Percentiles rank a stretch among this genome's conserved stretches.
These are phyloP conservation scores for Pleurotus sapidus DNA, from an alignment of 768 basidiomycete species.

Conservation along the genomic window DNA sequence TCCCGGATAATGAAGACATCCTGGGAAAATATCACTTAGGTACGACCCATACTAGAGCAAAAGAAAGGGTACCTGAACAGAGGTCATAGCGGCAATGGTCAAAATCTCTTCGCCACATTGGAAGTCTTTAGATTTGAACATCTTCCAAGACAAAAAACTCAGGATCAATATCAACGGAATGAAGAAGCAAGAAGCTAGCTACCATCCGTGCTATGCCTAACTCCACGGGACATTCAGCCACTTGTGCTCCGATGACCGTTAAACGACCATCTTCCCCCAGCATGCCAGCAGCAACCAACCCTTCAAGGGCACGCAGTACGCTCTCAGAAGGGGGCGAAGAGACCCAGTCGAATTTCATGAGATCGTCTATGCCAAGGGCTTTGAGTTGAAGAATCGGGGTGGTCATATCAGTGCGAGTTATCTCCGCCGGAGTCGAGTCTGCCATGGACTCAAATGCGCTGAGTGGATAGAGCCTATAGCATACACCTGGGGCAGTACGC, in stretches of 20 bases:
- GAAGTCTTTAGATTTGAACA: conserved; percentile 83
- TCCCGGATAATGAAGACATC: conserved; percentile 90
- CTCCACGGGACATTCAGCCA: conserved; percentile 94
- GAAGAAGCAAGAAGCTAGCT: not conserved
- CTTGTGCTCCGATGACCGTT: conserved; percentile 75
- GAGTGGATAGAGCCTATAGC: conserved; percentile 86
- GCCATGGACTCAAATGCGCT: conserved; percentile 59
- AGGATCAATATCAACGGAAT: not conserved
- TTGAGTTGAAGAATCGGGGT: conserved; percentile 93
- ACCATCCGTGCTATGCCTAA: conserved; percentile 95
- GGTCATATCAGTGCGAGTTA: conserved; percentile 87
- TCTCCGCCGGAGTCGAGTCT: conserved; percentile 79
- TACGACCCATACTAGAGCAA: too few relatives aligned
- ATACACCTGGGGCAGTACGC: conserved; percentile 87
- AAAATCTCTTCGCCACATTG: conserved; percentile 94
- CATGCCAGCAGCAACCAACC: conserved; percentile 77
- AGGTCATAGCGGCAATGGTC: conserved; percentile 94
- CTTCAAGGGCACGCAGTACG: conserved; percentile 83
- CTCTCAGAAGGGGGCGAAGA: conserved; percentile 84
- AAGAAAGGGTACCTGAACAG: conserved; percentile 62
- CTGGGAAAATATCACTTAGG: conserved; percentile 30
- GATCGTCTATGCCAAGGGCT: conserved; percentile 89
- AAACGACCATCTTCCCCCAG: conserved; percentile 79
- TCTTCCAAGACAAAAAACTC: conserved; percentile 34
- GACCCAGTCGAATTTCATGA: conserved; percentile 97